These are phyloP conservation scores for Zasmidium citrigriseum DNA, from an alignment of 2,329 filamentous ascomycete species.

Conservation along the genomic window DNA sequence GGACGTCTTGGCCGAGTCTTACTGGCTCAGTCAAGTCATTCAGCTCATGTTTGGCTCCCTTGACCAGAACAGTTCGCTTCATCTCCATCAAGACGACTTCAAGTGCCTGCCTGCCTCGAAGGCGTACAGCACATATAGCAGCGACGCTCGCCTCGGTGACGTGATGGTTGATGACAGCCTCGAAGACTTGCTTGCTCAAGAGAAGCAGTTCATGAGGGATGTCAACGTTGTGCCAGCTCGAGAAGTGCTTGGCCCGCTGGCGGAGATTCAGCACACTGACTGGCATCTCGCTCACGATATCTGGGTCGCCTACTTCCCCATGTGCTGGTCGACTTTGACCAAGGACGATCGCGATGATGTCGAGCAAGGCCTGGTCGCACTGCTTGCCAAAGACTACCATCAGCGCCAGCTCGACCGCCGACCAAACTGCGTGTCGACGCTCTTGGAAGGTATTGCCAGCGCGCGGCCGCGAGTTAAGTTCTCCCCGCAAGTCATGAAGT, in stretches of 20 bases:
- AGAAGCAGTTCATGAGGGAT: slow-evolving; percentile 81
- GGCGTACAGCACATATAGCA: slow-evolving; percentile 71
- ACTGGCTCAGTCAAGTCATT: slow-evolving; percentile 94
- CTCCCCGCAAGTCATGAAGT: slow-evolving; percentile 94
- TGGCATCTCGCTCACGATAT: slow-evolving; percentile 78
- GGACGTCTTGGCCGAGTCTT: slow-evolving; percentile 92
- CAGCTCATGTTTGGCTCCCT: slow-evolving; percentile 90
- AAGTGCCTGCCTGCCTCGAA: slow-evolving; percentile 72
- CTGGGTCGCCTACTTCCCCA: slow-evolving; percentile 87
- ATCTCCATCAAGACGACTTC: slow-evolving; percentile 83
- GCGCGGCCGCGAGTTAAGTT: slow-evolving; percentile 87
- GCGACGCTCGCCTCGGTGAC: slow-evolving; percentile 63
- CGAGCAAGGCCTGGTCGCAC: slow-evolving; percentile 83
- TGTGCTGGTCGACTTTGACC: slow-evolving; percentile 87
- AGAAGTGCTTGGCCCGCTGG: slow-evolving; percentile 86
- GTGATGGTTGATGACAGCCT: slow-evolving; percentile 80
- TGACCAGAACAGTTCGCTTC: slow-evolving; percentile 77
- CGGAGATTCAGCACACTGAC: slow-evolving; percentile 90
- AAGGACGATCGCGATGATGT: slow-evolving; percentile 88
- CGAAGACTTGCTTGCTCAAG: slow-evolving; percentile 73
- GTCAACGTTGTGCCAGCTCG: slow-evolving; percentile 82
- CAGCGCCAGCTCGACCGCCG: slow-evolving; percentile 90
- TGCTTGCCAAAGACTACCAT: slow-evolving; percentile 95
- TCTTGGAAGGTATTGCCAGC: slow-evolving; percentile 83
- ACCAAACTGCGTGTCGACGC: slow-evolving; percentile 90